phyloP scores from a whole-genome alignment of 768 basidiomycete genomes.

The Russula olivacea region DNA sequence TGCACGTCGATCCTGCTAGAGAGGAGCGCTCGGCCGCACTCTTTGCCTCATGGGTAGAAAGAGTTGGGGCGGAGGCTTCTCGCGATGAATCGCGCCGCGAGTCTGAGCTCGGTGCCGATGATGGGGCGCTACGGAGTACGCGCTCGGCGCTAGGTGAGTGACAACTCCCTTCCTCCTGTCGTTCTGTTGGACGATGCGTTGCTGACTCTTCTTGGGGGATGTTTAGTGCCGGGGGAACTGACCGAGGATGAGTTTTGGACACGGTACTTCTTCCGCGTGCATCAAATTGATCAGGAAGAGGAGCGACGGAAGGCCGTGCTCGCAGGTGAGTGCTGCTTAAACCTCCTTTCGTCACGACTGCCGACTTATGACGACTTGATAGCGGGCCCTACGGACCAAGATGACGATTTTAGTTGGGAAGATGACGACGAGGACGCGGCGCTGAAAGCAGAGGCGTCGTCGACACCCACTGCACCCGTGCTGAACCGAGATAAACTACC shows the following conservation, averaged over 20 bases:
- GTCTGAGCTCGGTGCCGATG: constrained; percentile 43
- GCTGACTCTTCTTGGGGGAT: not conserved
- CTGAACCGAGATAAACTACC: constrained; percentile 10
- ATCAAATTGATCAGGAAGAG: constrained; percentile 77
- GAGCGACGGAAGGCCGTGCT: constrained; percentile 71
- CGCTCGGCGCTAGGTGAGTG: constrained; percentile 54
- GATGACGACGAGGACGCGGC: constrained; percentile 73
- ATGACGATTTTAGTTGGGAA: constrained; percentile 92
- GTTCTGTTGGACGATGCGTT: not conserved
- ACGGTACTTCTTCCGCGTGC: constrained; percentile 82
- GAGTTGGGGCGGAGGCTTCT: constrained; percentile 47
- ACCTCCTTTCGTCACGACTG: not conserved
- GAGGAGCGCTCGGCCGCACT: constrained; percentile 50
- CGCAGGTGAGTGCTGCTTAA: constrained; percentile 44
- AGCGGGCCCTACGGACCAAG: constrained; percentile 56
- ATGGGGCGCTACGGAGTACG: constrained; percentile 46
- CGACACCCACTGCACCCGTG: not conserved
- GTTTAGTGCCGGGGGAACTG: constrained; percentile 63
- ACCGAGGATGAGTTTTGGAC: constrained; percentile 71
- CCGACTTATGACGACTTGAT: not conserved
- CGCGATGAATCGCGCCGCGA: constrained; percentile 49
- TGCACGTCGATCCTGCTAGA: constrained; percentile 67
- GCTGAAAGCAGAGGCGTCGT: not conserved
- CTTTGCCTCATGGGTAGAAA: constrained; percentile 54
- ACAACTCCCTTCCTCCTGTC: constrained; percentile 1